A percentile compares a stretch with the other conserved stretches of the same genome.
phyloP scores from a whole-genome alignment of 495 filamentous ascomycete species.

The Astrothelium macrocarpum region DNA sequence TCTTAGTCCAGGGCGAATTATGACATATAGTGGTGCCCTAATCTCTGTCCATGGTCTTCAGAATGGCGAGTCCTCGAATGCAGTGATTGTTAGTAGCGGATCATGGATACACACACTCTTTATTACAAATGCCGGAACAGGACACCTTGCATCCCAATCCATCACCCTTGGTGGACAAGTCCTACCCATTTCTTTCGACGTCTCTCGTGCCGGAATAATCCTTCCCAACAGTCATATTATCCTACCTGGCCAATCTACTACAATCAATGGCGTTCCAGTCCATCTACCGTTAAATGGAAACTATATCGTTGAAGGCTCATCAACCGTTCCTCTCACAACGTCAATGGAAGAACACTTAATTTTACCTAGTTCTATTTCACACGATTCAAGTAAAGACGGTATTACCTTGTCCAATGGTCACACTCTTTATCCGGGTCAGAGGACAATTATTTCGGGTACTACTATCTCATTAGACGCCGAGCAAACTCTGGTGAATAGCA shows the following conservation, averaged over 20 bases:
- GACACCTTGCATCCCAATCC: background rate
- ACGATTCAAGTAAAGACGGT: background rate
- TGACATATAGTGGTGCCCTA: background rate
- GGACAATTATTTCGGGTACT: constrained; percentile 19
- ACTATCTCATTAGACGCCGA: constrained; percentile 22
- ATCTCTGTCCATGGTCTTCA: background rate
- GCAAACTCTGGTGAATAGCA: constrained; percentile 21
- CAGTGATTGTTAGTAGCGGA: background rate
- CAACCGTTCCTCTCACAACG: background rate
- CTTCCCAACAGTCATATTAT: background rate
- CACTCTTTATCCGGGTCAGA: constrained; percentile 20
- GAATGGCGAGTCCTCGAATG: background rate
- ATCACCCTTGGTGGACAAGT: background rate
- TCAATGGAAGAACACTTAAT: background rate
- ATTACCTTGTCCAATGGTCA: constrained; percentile 9
- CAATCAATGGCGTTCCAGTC: background rate
- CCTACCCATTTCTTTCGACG: background rate
- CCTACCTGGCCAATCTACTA: background rate
- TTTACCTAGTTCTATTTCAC: background rate
- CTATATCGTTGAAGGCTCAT: background rate
- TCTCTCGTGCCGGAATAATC: background rate
- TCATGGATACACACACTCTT: background rate
- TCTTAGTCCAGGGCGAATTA: background rate
- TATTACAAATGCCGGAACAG: background rate
- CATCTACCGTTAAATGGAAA: background rate